phyloP scores from a whole-genome alignment of 345 rosid species.

The Odontarrhena argentea region DNA sequence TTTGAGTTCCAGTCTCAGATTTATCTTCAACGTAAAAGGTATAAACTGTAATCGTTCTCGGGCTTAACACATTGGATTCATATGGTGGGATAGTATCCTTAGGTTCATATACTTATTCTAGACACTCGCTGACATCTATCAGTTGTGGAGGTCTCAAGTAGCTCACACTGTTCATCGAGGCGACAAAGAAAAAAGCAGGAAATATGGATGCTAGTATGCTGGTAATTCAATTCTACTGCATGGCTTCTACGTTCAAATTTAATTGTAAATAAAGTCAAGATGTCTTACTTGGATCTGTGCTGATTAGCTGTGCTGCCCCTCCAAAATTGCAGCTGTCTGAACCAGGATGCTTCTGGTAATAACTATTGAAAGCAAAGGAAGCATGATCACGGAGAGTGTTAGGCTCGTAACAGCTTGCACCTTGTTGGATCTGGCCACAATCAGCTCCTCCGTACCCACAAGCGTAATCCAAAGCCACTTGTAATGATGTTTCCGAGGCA shows the following conservation, averaged over 20 bases:
- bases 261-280: background rate
- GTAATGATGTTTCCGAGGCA: conserved; percentile 79
- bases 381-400: conserved; percentile 76
- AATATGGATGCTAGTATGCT: conserved; percentile 2
- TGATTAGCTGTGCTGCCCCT: conserved; percentile 85
- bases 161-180: background rate
- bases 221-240: conserved; percentile 18
- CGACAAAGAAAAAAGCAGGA: conserved; percentile 6
- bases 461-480: conserved; percentile 95
- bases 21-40: conserved; percentile 2
- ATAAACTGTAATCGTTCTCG: conserved; percentile 10
- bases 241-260: background rate
- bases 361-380: conserved; percentile 89
- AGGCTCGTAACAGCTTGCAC: conserved; percentile 78
- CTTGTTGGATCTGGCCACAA: conserved; percentile 75
- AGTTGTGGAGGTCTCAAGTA: conserved; percentile 23
- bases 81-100: background rate
- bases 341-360: conserved; percentile 92
- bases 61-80: conserved; percentile 17
- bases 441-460: conserved; percentile 97
- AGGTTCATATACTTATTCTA: conserved; percentile 22
- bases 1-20: conserved; percentile 17
- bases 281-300: conserved; percentile 88
- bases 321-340: conserved; percentile 89
- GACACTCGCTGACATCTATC: conserved; percentile 6